Percentiles rank a stretch among this genome's conserved stretches.
These are phyloP conservation scores for Brettanomyces custersianus DNA, from an alignment of 805 yeast genomes.

Conservation along the genomic window DNA sequence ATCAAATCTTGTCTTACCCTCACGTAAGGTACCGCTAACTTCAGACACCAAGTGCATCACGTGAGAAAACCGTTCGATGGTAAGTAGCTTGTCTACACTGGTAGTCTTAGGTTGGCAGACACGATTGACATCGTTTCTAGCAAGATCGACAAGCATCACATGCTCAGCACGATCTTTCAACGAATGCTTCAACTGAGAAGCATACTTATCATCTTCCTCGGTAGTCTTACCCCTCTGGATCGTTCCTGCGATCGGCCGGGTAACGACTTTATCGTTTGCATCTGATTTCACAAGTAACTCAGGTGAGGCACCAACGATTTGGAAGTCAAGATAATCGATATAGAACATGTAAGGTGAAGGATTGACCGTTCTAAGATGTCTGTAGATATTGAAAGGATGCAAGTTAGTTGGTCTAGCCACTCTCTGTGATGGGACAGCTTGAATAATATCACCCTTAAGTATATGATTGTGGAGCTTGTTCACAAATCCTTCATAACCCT, in stretches of 20 bases:
- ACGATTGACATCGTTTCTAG: conserved; percentile 91
- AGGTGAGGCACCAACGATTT: conserved; percentile 96
- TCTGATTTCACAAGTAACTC: conserved; percentile 85
- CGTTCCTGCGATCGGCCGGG: conserved; percentile 98
- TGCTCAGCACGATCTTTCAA: conserved; percentile 96
- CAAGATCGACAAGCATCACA: conserved; percentile 96
- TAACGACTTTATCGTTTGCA: conserved; percentile 59
- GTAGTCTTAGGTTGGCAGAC: conserved; percentile 85
- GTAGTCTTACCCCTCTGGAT: conserved; percentile 81
- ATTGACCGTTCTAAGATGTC: conserved; percentile 89
- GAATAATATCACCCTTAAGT: conserved; percentile 86
- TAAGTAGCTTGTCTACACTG: conserved; percentile 77
- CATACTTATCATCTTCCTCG: conserved; percentile 85
- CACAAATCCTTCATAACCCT: conserved; percentile 86
- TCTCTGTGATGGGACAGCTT: conserved; percentile 97
- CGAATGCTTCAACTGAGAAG: conserved; percentile 62
- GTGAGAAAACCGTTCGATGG: conserved; percentile 90
- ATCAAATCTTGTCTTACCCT: conserved; percentile 83
- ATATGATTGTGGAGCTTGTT: conserved; percentile 68
- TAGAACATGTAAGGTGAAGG: conserved; percentile 97
- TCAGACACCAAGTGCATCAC: conserved; percentile 95
- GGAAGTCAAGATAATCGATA: conserved; percentile 86
- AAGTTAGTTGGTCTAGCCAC: conserved; percentile 90
- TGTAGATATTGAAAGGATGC: conserved; percentile 94
- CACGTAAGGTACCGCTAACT: conserved; percentile 83